Evolutionary conservation across 1,139 yeast species (phyloP), one percentile per base, ranked within the genome.

Genomic region (Blastobotrys raffinosifermentans): DNA sequence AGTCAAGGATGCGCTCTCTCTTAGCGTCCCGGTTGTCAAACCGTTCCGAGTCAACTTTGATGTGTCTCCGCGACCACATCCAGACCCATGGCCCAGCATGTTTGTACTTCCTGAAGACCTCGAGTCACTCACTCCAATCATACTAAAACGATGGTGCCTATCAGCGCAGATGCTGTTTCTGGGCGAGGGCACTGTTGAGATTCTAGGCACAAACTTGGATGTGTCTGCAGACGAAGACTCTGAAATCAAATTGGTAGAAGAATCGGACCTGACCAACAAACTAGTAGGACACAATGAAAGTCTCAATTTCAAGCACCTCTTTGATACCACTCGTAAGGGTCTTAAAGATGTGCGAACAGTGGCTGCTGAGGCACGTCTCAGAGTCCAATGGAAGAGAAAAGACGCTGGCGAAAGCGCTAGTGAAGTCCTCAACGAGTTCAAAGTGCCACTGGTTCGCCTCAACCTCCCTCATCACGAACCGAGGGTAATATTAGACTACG

Each of bases 401-500:
- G 41, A 39, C 9, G 35, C 40, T 11, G 35, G 17, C 18, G 35
- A 16, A 10, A 9, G 21, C 8, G 6, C 27, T 13, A 25, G 7
- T 13, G 15, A 6, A n/a, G 13, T 25, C 15, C 22, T 47, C 7
- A 59, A 58, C 38, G 43, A 35, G 19, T 57, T 48, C 32, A 35
- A 31, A 7, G 48, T 55, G 13, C 52, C 66, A 3, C 48, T 59
- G 6, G 54, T 61, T 5, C 44, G 56, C 19, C 47, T 78, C 5
- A 61, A 69, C 1, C 55, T 83, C 10, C 85, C 89, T 2, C 64
- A 78, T 31, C 69, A 77, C 32, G 91, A 81, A 50, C 93, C 93
- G 2, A 60, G 93, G 33, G 78, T 80, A 0, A 58, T 82, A 23
- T 66, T 78, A 3, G 58, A 54, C 26, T 29, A 27, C 35, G 41